These are phyloP conservation scores for Davidsoniella eucalypti DNA, from an alignment of 2,329 filamentous ascomycete genomes.

Conservation along the genomic window DNA sequence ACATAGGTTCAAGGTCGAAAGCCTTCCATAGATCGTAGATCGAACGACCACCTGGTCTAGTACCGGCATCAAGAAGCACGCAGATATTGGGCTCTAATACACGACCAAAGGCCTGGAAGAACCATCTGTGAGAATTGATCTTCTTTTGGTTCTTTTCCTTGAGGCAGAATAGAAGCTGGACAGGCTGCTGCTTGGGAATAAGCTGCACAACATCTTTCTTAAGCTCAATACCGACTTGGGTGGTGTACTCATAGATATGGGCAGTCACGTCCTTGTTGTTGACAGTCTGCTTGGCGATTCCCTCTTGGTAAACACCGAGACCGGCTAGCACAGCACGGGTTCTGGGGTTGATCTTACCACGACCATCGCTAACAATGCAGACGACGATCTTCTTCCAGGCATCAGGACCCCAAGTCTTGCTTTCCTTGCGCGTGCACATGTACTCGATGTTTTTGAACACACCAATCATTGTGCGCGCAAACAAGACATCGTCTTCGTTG, in stretches of 20 bases:
- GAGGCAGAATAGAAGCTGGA: conserved; percentile 93
- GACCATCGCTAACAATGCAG: conserved; percentile 86
- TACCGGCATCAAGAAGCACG: conserved; percentile 89
- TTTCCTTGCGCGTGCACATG: conserved; percentile 84
- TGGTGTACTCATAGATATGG: conserved; percentile 95
- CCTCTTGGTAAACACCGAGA: conserved; percentile 95
- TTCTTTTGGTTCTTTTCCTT: conserved; percentile 99
- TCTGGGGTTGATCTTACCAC: conserved; percentile 74
- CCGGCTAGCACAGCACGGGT: conserved; percentile 89
- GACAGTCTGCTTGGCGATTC: conserved; percentile 96
- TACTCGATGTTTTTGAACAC: conserved; percentile 97
- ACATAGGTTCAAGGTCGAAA: conserved; percentile 95
- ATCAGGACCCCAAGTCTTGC: conserved; percentile 87
- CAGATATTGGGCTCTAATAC: conserved; percentile 93
- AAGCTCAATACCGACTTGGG: conserved; percentile 70
- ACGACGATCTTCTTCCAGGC: conserved; percentile 99
- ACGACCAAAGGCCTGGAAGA: conserved; percentile 90
- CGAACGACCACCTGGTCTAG: conserved; percentile 80
- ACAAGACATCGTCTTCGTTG: conserved; percentile 93
- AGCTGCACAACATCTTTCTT: conserved; percentile 80
- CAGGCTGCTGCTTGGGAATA: conserved; percentile 71
- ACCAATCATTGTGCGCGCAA: conserved; percentile 95
- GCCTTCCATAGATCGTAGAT: conserved; percentile 98
- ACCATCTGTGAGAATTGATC: conserved; percentile 99
- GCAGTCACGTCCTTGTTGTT: conserved; percentile 91